phyloP scores from a whole-genome alignment of 352 stramenopile species.

The Pythium chondricola region DNA sequence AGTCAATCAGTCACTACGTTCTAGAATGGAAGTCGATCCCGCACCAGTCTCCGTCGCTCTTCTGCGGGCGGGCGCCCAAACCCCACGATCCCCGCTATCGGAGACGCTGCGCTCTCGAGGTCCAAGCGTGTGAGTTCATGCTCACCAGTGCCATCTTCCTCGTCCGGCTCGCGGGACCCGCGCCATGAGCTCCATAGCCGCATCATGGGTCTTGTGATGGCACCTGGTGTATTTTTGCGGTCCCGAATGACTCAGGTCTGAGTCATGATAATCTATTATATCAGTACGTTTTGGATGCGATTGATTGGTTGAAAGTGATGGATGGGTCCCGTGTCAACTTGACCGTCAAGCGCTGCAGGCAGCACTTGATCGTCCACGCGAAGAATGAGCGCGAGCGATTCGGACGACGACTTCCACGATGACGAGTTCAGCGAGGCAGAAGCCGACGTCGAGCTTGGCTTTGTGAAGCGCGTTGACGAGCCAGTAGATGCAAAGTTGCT shows the following conservation, averaged over 20 bases:
- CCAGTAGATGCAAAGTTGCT: slow-evolving; percentile 23
- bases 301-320: slow-evolving; percentile 17
- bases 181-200: slow-evolving; percentile 18
- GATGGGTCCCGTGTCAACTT: slow-evolving; percentile 2
- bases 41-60: slow-evolving; percentile 21
- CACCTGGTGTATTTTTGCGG: background rate
- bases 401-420: slow-evolving; percentile 26
- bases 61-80: slow-evolving; percentile 22
- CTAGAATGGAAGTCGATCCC: background rate
- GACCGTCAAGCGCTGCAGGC: background rate
- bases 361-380: too few relatives aligned
- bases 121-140: slow-evolving; percentile 20
- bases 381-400: slow-evolving; percentile 32
- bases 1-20: too few relatives aligned
- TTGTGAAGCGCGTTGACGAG: slow-evolving; percentile 37
- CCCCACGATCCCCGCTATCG: slow-evolving; percentile 1
- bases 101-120: slow-evolving; percentile 18
- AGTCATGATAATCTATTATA: too few relatives aligned
- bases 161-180: slow-evolving; percentile 5
- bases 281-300: too few relatives aligned
- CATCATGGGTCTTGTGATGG: slow-evolving; percentile 12
- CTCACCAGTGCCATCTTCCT: slow-evolving; percentile 3
- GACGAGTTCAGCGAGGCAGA: too few relatives aligned
- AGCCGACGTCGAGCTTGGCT: slow-evolving; percentile 71
- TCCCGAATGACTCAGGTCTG: background rate